Conservation (phyloP, 177 flowering plant species). For the Vitis hybrid region DNA sequence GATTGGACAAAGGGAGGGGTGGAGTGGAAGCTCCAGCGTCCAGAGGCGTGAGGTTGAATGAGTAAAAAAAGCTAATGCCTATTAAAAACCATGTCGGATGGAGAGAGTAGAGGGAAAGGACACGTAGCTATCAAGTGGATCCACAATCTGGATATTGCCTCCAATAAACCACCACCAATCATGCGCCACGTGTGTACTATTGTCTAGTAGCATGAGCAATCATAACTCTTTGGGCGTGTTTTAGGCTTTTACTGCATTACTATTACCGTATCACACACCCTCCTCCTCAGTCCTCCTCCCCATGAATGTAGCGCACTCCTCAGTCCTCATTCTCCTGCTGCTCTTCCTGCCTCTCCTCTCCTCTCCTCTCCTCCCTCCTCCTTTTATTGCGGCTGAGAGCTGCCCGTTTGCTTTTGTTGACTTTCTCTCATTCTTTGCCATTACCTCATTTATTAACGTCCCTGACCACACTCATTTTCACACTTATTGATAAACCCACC, state of each 20-base stretch:
- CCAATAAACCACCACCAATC: slow-evolving; percentile 9
- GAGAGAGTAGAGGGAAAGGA: not conserved
- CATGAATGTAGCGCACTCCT: too few species aligned
- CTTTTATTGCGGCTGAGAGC: not conserved
- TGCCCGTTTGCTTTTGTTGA: not conserved
- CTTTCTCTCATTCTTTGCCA: not conserved
- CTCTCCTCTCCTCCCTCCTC: not conserved
- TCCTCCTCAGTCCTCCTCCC: not conserved
- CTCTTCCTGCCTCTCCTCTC: not conserved
- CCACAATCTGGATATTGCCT: slow-evolving; percentile 7
- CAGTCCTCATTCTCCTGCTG: too few species aligned
- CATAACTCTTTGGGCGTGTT: not conserved
- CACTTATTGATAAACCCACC: too few species aligned
- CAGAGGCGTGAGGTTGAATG: too few species aligned
- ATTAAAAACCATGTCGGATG: slow-evolving; percentile 1
- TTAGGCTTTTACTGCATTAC: not conserved
- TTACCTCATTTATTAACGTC: not conserved
- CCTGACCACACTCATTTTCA: too few species aligned
- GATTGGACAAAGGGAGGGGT: too few species aligned
- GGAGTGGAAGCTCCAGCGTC: not conserved
- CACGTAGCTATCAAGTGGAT: slow-evolving; percentile 18
- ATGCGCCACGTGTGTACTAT: slow-evolving; percentile 13
- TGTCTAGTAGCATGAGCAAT: not conserved
- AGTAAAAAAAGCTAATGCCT: not conserved
- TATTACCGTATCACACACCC: not conserved